phyloP scores from a whole-genome alignment of 1,139 yeast species.

The Yamadazyma pseudoaaseri region DNA sequence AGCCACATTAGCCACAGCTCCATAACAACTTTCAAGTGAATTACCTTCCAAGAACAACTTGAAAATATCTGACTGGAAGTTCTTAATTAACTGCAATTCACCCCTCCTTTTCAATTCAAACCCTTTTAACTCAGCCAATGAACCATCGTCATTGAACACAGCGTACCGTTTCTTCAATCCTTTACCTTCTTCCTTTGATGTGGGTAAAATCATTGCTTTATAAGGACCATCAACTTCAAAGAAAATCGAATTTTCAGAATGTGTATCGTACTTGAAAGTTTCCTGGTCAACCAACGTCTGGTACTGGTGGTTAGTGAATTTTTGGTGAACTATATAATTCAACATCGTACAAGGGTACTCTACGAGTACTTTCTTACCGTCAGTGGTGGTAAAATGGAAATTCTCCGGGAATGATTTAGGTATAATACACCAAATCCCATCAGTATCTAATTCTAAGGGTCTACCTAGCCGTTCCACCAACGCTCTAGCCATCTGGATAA shows the following conservation, averaged over 20 bases:
- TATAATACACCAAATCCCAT: conserved; percentile 99
- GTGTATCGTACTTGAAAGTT: conserved; percentile 66
- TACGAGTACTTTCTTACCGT: conserved; percentile 74
- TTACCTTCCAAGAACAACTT: conserved; percentile 86
- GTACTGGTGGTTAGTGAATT: conserved; percentile 92
- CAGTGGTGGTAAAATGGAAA: conserved; percentile 63
- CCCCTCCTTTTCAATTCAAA: conserved; percentile 97
- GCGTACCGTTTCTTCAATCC: conserved; percentile 96
- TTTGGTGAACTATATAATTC: conserved; percentile 86
- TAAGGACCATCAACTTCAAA: conserved; percentile 99
- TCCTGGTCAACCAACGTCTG: conserved; percentile 78
- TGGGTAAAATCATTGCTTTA: conserved; percentile 94
- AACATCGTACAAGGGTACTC: conserved; percentile 98
- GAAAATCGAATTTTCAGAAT: conserved; percentile 90
- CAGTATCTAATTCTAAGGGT: conserved; percentile 95
- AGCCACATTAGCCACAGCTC: conserved; percentile 88
- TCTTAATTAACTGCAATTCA: conserved; percentile 88
- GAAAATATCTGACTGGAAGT: conserved; percentile 93
- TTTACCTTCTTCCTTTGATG: conserved; percentile 96
- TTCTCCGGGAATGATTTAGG: conserved; percentile 94
- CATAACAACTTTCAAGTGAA: conserved; percentile 75
- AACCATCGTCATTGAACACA: conserved; percentile 92
- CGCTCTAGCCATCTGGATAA: conserved; percentile 93
- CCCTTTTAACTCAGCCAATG: conserved; percentile 93
- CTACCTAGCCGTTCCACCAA: conserved; percentile 94